A percentile compares a stretch with the other conserved stretches of the same genome.
phyloP scores from a whole-genome alignment of 352 stramenopile species.

The Phytophthora hybrid region DNA sequence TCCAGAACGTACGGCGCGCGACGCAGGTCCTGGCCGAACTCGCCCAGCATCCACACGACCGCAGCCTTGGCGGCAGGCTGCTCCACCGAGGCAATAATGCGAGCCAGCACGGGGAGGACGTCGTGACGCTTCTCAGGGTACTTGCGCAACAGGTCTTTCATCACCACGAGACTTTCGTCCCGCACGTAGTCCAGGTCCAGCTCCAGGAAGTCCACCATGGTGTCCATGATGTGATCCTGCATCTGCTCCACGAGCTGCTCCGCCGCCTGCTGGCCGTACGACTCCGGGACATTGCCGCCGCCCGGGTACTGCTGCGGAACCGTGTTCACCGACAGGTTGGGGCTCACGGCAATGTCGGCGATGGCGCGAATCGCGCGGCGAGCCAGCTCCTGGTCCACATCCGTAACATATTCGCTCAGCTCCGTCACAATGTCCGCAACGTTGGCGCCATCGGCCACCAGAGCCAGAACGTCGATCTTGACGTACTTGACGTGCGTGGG shows the following conservation, averaged over 20 bases:
- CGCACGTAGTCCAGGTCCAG: slow-evolving; percentile 97
- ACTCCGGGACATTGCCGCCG: slow-evolving; percentile 58
- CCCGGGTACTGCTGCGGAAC: slow-evolving; percentile 43
- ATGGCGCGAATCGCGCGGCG: slow-evolving; percentile 94
- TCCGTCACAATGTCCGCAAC: slow-evolving; percentile 97
- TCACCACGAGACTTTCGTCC: slow-evolving; percentile 96
- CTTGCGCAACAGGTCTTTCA: slow-evolving; percentile 97
- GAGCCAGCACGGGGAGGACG: slow-evolving; percentile 86
- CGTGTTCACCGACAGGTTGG: slow-evolving; percentile 66
- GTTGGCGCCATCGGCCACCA: slow-evolving; percentile 94
- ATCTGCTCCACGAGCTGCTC: slow-evolving; percentile 74
- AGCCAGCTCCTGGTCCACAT: slow-evolving; percentile 94
- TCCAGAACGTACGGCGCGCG: slow-evolving; percentile 98
- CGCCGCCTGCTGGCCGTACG: slow-evolving; percentile 74
- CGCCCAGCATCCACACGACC: slow-evolving; percentile 97
- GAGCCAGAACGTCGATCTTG: slow-evolving; percentile 97
- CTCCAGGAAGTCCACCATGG: slow-evolving; percentile 97
- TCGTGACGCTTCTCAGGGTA: slow-evolving; percentile 95
- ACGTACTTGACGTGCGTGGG: slow-evolving; percentile 98
- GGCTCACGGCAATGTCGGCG: slow-evolving; percentile 91
- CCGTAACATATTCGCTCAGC: slow-evolving; percentile 97
- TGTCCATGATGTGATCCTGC: slow-evolving; percentile 91
- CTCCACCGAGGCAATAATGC: slow-evolving; percentile 78
- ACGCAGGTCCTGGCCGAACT: slow-evolving; percentile 94
- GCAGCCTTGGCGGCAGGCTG: slow-evolving; percentile 92